These are phyloP conservation scores for Clonostachys sp. DNA, from an alignment of 2,329 filamentous ascomycete genomes.

Conservation along the genomic window DNA sequence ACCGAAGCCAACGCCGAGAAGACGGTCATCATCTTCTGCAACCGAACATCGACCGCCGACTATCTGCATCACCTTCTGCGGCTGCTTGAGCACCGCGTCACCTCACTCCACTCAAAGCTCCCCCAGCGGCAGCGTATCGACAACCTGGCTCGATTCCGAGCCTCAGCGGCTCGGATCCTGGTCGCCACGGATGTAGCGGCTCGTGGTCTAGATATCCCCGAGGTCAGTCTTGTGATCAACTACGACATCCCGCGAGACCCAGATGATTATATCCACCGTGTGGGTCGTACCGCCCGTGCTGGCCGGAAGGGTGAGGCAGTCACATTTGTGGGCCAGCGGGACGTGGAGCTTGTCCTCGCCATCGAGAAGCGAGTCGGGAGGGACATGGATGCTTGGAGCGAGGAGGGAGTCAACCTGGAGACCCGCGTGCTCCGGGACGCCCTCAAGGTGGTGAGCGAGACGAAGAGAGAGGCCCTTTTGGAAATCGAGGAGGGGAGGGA, in stretches of 20 bases:
- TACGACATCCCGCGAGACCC: constrained; percentile 95
- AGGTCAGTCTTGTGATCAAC: constrained; percentile 86
- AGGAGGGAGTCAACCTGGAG: constrained; percentile 94
- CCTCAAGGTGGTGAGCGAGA: constrained; percentile 87
- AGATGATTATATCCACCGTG: constrained; percentile 95
- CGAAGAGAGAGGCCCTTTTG: constrained; percentile 86
- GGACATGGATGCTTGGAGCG: constrained; percentile 77
- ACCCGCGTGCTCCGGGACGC: constrained; percentile 79
- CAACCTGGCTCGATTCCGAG: constrained; percentile 89
- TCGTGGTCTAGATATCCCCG: constrained; percentile 90
- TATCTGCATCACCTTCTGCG: constrained; percentile 85
- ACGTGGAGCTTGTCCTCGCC: constrained; percentile 84
- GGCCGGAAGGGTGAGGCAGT: constrained; percentile 78
- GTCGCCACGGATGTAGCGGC: constrained; percentile 95
- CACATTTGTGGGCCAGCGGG: constrained; percentile 87
- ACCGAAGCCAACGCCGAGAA: constrained; percentile 73
- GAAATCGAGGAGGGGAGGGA: constrained; percentile 91
- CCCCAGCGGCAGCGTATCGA: constrained; percentile 79
- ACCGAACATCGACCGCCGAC: constrained; percentile 83
- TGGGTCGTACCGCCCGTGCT: constrained; percentile 91
- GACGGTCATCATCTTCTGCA: constrained; percentile 89
- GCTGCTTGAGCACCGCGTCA: constrained; percentile 83
- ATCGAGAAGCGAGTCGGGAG: constrained; percentile 81
- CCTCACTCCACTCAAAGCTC: constrained; percentile 82
- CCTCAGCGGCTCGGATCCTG: constrained; percentile 80